Evolutionary conservation across 345 rosid genomes (phyloP), one percentile per base, ranked within the genome.

Genomic region (Tarenaya hassleriana): DNA sequence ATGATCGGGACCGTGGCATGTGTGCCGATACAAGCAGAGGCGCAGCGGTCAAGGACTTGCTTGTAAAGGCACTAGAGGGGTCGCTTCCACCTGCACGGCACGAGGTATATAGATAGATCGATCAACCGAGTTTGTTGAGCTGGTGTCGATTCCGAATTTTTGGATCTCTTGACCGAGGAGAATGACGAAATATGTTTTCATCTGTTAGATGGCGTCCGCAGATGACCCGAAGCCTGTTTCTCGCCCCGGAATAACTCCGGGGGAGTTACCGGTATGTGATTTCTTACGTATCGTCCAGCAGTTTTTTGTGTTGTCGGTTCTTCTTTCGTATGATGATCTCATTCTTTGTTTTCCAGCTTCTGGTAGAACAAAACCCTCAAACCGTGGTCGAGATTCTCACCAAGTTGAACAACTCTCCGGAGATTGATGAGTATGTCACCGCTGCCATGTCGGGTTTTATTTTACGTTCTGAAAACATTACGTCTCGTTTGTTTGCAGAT

Each of bases 21-120:
- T 92, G 99, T 78, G 98, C 94, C 54, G 95, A 92, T 79, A 88
- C 95, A 15, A 85, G 97, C 77, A 81, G 85, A 73, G 95, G 91
- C 41, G 88, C 91, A 34, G 84, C 86, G 16, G 86, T 92, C 37
- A 79, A 86, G 57, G 95, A 83, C 75, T 70, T 85, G 56, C 85
- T 92, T 72, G 73, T 75, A 35, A 85, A 83, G 76, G 97, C 95
- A 64, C 63, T 83, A 58, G 85, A 78, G 79, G 90, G 84, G 55
- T 70, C 95, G 39, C 75, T 92, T 46, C 78, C 78, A 29, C 98
- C 94, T 45, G 55, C 79, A 15, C 91, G 85, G 64, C 86, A 83
- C 50, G 95, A 85, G 79, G 98, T 92, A 64, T 66, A 42, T 56
- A 17, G 32, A 63, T 43, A 51, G 14, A 16, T 24, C 7, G 29